Percentiles rank a stretch among this genome's conserved stretches.
These are phyloP conservation scores for Tylopilus vinaceipallidus DNA, from an alignment of 768 basidiomycete species.

Conservation along the genomic window DNA sequence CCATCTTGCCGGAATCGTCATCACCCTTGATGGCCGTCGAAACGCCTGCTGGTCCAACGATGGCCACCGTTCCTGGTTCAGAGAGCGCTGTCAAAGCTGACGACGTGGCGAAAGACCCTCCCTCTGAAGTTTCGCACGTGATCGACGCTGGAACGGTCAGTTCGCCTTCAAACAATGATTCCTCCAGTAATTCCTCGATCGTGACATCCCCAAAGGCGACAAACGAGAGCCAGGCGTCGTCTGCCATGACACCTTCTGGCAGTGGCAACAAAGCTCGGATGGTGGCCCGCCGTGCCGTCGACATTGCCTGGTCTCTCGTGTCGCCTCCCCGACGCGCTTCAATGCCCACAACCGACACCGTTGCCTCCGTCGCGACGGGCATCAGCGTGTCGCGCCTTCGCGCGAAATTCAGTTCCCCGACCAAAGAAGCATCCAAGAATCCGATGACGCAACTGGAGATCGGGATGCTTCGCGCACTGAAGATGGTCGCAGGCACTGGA, in stretches of 20 bases:
- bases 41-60: background rate
- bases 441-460: slow-evolving; percentile 5
- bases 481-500: background rate
- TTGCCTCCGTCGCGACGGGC: background rate
- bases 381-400: background rate
- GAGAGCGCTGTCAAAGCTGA: background rate
- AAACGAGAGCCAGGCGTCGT: background rate
- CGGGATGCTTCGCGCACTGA: slow-evolving; percentile 3
- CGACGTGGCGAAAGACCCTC: background rate
- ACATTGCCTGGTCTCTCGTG: background rate
- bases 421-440: slow-evolving; percentile 2
- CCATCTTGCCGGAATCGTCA: background rate
- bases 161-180: background rate
- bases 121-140: background rate
- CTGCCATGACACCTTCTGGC: background rate
- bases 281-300: background rate
- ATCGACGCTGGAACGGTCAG: background rate
- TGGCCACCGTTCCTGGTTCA: background rate
- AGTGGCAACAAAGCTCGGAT: background rate
- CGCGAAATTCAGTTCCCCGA: slow-evolving; percentile 3
- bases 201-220: background rate
- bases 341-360: background rate
- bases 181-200: background rate
- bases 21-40: background rate
- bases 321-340: background rate